Base-by-base conservation (phyloP, 2,329 filamentous ascomycete genomes). In the Didymella sp. region DNA sequence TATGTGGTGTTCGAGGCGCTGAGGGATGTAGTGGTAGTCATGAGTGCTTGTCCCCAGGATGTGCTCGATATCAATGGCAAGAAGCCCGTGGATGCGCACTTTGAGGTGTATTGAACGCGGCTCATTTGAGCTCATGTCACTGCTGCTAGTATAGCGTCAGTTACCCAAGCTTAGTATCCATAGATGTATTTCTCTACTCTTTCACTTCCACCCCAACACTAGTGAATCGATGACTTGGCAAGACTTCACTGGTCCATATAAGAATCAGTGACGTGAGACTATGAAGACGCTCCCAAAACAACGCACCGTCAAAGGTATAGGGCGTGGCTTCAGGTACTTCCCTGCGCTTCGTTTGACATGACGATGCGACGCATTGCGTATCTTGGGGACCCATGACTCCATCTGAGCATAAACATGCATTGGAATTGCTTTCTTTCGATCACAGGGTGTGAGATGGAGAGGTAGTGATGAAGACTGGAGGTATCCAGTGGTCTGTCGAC, bases 11-110 rank as follows among this genome's bases (percentile, higher is more conserved):
- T 81, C 17, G 72, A 74, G 56, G 79, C 79, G 30, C 70, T 79
- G 59, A 71, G 78, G 40, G 78, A 81, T 62, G 67, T 80, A 2
- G 78, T 80, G 9, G 75, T 81, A 2, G 76, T 80, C 19, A 81
- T 81, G 79, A 78, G 74, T 59, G 77, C 79, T 4, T 81, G 79
- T 66, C 79, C 79, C 21, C 76, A 80, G 51, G 78, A 81, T 62
- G 71, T 80, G 6, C 64, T 76, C 9, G 75, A 71, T 2, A 79
- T 81, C 59, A 81, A 81, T 58, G 74, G 71, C 35, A 72, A 75
- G 52, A 74, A 74, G 49, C 74, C 76, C 2, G 75, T 76, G n/a
- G 78, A 80, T 55, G 79, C 76, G 6, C 77, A 80, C 61, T 81
- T 80, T 15, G 51, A 72, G 37, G 63, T 73, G 17, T 48, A 37